Conservation (phyloP, 2,329 filamentous ascomycete genomes). For the Verticillium albo-atrum region DNA sequence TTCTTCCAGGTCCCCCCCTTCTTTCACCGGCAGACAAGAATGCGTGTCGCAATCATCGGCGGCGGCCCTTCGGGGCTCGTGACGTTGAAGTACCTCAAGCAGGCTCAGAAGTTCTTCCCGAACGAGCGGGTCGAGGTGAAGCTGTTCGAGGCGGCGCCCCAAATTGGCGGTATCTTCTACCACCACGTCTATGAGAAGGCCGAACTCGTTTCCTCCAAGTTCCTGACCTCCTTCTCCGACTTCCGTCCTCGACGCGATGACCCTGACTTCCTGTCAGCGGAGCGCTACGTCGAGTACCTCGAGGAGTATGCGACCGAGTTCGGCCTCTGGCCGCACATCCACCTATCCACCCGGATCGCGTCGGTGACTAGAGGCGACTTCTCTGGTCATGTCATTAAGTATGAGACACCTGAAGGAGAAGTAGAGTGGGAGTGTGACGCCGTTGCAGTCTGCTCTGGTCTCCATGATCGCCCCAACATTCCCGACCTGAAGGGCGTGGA, state of each 20-base stretch:
- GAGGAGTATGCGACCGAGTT: constrained; percentile 33
- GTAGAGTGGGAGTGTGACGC: constrained; percentile 35
- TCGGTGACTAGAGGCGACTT: constrained; percentile 10
- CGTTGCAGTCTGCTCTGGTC: constrained; percentile 39
- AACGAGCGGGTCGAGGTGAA: constrained; percentile 32
- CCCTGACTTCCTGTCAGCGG: constrained; percentile 38
- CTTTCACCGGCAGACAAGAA: constrained; percentile 5
- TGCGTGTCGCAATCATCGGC: constrained; percentile 37
- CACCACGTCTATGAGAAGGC: constrained; percentile 43
- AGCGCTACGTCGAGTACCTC: constrained; percentile 37
- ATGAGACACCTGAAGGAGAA: constrained; percentile 7
- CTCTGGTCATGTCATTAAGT: constrained; percentile 17
- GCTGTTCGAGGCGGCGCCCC: constrained; percentile 38
- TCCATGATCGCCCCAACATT: constrained; percentile 36
- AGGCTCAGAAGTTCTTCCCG: constrained; percentile 31
- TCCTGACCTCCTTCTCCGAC: constrained; percentile 46
- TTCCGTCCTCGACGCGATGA: constrained; percentile 35
- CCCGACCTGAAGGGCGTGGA: constrained; percentile 33
- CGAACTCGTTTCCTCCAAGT: constrained; percentile 44
- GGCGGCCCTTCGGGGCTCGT: constrained; percentile 38
- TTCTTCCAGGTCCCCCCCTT: background rate
- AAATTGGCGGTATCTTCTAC: constrained; percentile 42
- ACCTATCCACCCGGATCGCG: constrained; percentile 25
- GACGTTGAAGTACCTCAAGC: constrained; percentile 34
- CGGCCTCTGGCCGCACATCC: constrained; percentile 29